phyloP scores from a whole-genome alignment of 768 basidiomycete genomes.

The Leccinum boreale region DNA sequence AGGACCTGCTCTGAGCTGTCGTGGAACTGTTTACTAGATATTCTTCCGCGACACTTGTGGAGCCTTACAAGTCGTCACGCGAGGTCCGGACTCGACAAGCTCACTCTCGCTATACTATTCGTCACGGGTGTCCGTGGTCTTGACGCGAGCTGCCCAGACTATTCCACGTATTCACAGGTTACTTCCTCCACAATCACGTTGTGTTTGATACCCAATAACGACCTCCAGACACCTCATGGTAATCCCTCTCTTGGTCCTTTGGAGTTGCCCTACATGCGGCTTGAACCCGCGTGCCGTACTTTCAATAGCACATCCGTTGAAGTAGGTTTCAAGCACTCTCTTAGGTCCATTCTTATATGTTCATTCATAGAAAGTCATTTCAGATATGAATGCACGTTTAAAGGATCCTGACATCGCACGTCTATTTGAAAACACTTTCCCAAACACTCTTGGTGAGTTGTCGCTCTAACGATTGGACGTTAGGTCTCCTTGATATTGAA shows the following conservation, averaged over 20 bases:
- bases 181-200: background rate
- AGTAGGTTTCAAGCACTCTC: conserved; percentile 34
- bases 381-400: conserved; percentile 67
- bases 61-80: conserved; percentile 2
- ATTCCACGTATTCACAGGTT: conserved; percentile 57
- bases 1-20: background rate
- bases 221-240: conserved; percentile 53
- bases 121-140: conserved; percentile 20
- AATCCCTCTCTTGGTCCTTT: conserved; percentile 57
- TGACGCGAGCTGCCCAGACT: conserved; percentile 54
- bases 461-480: background rate
- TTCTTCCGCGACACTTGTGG: conserved; percentile 9
- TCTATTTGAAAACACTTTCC: conserved; percentile 80
- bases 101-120: conserved; percentile 18
- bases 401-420: conserved; percentile 77
- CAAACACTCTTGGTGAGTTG: conserved; percentile 68
- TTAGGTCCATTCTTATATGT: background rate
- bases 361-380: conserved; percentile 56
- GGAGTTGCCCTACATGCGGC: conserved; percentile 70
- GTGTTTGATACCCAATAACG: background rate
- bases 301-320: conserved; percentile 76
- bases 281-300: conserved; percentile 63
- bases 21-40: conserved; percentile 1
- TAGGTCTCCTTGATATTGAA: background rate
- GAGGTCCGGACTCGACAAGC: conserved; percentile 24